Conservation (phyloP, 805 yeast species). For the Teunomyces cretensis region DNA sequence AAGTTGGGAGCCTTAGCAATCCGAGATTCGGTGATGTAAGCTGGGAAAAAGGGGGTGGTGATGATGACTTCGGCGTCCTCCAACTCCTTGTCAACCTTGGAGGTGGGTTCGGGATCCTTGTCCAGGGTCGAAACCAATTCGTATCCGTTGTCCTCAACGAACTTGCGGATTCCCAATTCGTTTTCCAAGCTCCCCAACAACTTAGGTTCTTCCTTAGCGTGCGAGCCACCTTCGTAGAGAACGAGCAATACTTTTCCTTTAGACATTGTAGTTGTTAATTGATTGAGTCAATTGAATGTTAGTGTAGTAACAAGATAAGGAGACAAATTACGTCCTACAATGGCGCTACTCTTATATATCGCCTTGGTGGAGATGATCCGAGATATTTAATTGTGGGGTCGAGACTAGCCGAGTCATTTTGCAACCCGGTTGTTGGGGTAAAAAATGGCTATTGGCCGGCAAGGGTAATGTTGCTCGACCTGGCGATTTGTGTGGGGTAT, state of each 20-base stretch:
- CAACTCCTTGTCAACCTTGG: constrained; percentile 62
- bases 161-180: constrained; percentile 67
- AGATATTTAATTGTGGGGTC: constrained; percentile 4
- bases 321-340: background rate
- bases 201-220: constrained; percentile 59
- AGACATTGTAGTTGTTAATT: constrained; percentile 8
- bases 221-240: constrained; percentile 56
- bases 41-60: constrained; percentile 84
- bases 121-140: constrained; percentile 62
- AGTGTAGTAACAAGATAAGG: too few relatives aligned
- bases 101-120: constrained; percentile 60
- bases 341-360: background rate
- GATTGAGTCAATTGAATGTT: background rate
- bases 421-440: background rate
- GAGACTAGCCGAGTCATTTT: background rate
- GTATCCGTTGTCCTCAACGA: constrained; percentile 67
- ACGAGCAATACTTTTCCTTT: constrained; percentile 49
- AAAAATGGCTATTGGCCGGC: background rate
- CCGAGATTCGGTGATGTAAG: constrained; percentile 66
- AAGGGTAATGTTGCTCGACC: background rate
- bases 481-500: constrained; percentile 1
- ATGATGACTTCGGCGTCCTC: constrained; percentile 74
- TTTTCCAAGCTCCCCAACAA: constrained; percentile 73
- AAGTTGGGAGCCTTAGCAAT: constrained; percentile 68
- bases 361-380: background rate